These are phyloP conservation scores for Ustilago cynodontis DNA, from an alignment of 1,284 basidiomycete genomes.

Conservation along the genomic window DNA sequence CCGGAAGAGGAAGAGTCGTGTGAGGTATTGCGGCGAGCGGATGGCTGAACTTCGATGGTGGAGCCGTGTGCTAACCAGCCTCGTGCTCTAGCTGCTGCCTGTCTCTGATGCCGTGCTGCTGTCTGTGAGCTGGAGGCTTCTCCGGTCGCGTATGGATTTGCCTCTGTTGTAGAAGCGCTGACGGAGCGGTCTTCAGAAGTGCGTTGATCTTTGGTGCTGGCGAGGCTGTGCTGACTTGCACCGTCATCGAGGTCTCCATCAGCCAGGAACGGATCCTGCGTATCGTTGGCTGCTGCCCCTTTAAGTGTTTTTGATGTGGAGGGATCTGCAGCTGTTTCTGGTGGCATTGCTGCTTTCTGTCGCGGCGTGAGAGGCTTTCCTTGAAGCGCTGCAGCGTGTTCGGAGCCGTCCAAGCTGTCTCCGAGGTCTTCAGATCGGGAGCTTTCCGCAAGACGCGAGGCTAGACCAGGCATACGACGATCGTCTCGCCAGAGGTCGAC, in stretches of 20 bases:
- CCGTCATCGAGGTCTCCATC: slow-evolving; percentile 51
- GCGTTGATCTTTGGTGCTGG: slow-evolving; percentile 31
- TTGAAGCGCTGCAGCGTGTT: slow-evolving; percentile 16
- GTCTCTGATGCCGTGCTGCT: slow-evolving; percentile 22
- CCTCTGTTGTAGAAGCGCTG: slow-evolving; percentile 2
- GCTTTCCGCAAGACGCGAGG: slow-evolving; percentile 39
- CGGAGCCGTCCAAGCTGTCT: slow-evolving; percentile 39
- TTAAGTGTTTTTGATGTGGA: neutral
- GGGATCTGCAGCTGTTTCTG: neutral
- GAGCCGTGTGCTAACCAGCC: slow-evolving; percentile 58
- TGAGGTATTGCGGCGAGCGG: neutral
- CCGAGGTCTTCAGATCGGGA: slow-evolving; percentile 33
- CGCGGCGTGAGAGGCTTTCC: slow-evolving; percentile 4
- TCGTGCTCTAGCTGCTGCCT: slow-evolving; percentile 27
- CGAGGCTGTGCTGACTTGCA: slow-evolving; percentile 37
- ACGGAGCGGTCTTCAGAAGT: slow-evolving; percentile 25
- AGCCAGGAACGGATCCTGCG: slow-evolving; percentile 53
- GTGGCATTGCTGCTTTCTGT: neutral
- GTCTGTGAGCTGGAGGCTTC: slow-evolving; percentile 11
- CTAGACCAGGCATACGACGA: slow-evolving; percentile 40
- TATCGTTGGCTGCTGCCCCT: slow-evolving; percentile 13
- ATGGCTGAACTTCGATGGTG: slow-evolving; percentile 26
- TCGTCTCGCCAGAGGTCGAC: slow-evolving; percentile 57
- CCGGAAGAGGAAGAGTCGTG: slow-evolving; percentile 23
- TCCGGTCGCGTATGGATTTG: neutral